Evolutionary conservation across 352 stramenopile species (phyloP).

Genomic region (Globisporangium apiculatum): DNA sequence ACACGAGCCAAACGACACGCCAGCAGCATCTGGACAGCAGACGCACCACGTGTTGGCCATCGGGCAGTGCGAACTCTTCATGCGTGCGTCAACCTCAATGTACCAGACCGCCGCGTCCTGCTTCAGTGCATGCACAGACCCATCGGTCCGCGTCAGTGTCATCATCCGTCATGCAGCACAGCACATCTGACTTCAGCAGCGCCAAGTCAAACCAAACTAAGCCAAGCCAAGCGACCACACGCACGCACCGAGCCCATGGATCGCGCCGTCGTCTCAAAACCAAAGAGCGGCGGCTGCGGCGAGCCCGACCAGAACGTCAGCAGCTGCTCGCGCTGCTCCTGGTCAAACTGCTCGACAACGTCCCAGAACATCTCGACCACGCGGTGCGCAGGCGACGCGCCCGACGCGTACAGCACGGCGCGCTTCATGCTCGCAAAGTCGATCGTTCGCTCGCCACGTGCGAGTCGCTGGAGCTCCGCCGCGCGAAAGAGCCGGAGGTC

Average conservation of each 20-base stretch:
- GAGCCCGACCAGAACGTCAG: slow-evolving; percentile 79
- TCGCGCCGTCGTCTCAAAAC: slow-evolving; percentile 49
- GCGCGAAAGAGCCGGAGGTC: slow-evolving; percentile 59
- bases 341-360: slow-evolving; percentile 53
- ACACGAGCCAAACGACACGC: not conserved
- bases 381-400: slow-evolving; percentile 27
- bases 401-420: slow-evolving; percentile 49
- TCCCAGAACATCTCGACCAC: slow-evolving; percentile 59
- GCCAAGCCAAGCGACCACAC: too few species aligned
- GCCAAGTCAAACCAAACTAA: too few species aligned
- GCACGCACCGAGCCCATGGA: slow-evolving; percentile 44
- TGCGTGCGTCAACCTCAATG: slow-evolving; percentile 51
- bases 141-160: not conserved
- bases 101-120: slow-evolving; percentile 64
- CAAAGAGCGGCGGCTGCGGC: slow-evolving; percentile 57
- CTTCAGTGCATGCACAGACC: not conserved
- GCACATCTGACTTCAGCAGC: not conserved
- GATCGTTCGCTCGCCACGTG: slow-evolving; percentile 42
- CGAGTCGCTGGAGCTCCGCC: slow-evolving; percentile 40
- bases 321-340: slow-evolving; percentile 39
- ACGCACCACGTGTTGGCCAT: slow-evolving; percentile 74
- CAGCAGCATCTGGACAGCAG: not conserved
- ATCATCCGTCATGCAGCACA: not conserved
- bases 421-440: slow-evolving; percentile 47
- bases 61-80: slow-evolving; percentile 40